phyloP scores from a whole-genome alignment of 345 rosid genomes.

The Rhodamnia argentea region DNA sequence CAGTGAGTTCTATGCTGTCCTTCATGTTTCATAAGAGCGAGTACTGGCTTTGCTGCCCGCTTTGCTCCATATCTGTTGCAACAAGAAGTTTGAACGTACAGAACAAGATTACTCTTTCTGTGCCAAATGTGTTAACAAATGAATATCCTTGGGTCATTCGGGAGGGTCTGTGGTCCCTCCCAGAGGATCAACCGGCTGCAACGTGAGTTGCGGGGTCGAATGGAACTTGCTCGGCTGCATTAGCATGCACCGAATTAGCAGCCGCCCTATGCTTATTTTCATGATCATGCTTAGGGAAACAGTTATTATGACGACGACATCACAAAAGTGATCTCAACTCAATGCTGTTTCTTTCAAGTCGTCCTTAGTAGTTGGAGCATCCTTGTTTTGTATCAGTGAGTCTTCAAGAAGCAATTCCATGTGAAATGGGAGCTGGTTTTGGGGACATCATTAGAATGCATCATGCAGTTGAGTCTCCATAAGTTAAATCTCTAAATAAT shows the following conservation, averaged over 20 bases:
- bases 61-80: background rate
- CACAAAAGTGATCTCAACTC: background rate
- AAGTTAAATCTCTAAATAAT: no score
- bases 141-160: background rate
- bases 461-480: no score
- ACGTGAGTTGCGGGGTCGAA: background rate
- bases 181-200: background rate
- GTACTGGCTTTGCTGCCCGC: background rate
- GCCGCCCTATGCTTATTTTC: background rate
- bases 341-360: background rate
- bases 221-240: conserved; percentile 15
- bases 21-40: background rate
- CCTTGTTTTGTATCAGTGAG: background rate
- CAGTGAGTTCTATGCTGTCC: background rate
- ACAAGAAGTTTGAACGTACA: background rate
- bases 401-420: background rate
- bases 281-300: background rate
- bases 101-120: background rate
- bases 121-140: no score
- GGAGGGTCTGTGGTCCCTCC: background rate
- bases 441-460: background rate
- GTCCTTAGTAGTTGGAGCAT: background rate
- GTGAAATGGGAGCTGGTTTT: no score
- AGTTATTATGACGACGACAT: background rate
- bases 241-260: background rate